Percentiles rank a stretch among this genome's conserved stretches.
Conservation (phyloP, 2,329 filamentous ascomycete species). For the Ceratocystis cubensis region DNA sequence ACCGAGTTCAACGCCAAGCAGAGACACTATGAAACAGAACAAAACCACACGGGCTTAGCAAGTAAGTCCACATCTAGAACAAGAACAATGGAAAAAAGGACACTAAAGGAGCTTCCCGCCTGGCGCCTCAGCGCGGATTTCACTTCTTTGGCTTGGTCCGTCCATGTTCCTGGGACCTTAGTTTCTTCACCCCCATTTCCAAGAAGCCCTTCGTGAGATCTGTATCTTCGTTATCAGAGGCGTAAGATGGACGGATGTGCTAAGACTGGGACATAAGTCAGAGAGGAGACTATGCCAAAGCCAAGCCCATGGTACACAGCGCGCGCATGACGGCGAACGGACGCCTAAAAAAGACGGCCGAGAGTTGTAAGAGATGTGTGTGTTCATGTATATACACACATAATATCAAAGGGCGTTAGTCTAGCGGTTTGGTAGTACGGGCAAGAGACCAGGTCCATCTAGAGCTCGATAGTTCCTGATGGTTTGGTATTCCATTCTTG, state of each 20-base stretch:
- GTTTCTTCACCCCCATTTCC: background rate
- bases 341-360: background rate
- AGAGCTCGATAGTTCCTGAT: background rate
- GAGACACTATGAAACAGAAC: background rate
- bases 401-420: background rate
- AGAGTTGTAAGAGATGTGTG: background rate
- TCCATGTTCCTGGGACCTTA: background rate
- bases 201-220: background rate
- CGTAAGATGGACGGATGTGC: too few species aligned
- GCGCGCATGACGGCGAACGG: conserved; percentile 1
- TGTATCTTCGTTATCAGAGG: background rate
- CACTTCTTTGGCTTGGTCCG: background rate
- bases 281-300: too few species aligned
- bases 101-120: background rate
- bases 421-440: background rate
- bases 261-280: too few species aligned
- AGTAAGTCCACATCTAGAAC: background rate
- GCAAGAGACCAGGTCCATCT: background rate
- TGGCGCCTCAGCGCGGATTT: background rate
- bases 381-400: background rate
- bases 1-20: background rate
- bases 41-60: background rate
- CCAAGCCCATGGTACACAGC: background rate
- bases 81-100: background rate
- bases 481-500: background rate